These are phyloP conservation scores for Globisporangium perplexum DNA, from an alignment of 352 stramenopile species.

Conservation along the genomic window DNA sequence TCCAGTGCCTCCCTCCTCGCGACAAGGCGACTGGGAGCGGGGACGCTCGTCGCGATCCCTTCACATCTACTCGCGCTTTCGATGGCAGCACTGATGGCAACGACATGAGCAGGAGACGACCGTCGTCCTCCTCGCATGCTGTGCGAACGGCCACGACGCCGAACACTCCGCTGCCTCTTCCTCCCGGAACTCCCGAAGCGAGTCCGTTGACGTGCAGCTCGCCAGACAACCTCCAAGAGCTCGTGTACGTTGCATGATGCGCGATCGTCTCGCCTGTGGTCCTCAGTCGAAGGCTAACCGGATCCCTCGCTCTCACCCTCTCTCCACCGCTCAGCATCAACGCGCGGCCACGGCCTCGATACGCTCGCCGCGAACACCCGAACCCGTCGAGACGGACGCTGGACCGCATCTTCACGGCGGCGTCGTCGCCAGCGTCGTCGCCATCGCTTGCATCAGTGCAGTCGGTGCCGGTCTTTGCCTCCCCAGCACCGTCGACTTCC, in stretches of 20 bases:
- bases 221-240: slow-evolving; percentile 11
- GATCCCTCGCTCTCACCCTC: too few relatives aligned
- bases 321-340: slow-evolving; percentile 20
- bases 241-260: slow-evolving; percentile 8
- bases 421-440: slow-evolving; percentile 8
- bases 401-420: slow-evolving; percentile 29
- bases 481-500: neutral
- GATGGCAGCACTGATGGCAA: neutral
- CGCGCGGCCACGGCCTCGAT: slow-evolving; percentile 42
- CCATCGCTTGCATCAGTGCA: neutral
- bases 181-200: too few relatives aligned
- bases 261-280: slow-evolving; percentile 2
- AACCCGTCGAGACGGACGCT: slow-evolving; percentile 21
- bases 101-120: neutral
- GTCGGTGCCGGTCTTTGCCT: neutral
- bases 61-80: neutral
- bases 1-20: neutral
- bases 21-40: neutral
- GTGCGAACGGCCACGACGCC: too few relatives aligned
- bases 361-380: slow-evolving; percentile 39
- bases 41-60: neutral
- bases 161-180: too few relatives aligned
- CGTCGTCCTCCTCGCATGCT: neutral
- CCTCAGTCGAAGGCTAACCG: slow-evolving; percentile 4
- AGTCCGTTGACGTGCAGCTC: slow-evolving; percentile 11